Evolutionary conservation across 2,329 filamentous ascomycete genomes (phyloP), one percentile per base, ranked within the genome.

Genomic region (Colletotrichum trifolii): DNA sequence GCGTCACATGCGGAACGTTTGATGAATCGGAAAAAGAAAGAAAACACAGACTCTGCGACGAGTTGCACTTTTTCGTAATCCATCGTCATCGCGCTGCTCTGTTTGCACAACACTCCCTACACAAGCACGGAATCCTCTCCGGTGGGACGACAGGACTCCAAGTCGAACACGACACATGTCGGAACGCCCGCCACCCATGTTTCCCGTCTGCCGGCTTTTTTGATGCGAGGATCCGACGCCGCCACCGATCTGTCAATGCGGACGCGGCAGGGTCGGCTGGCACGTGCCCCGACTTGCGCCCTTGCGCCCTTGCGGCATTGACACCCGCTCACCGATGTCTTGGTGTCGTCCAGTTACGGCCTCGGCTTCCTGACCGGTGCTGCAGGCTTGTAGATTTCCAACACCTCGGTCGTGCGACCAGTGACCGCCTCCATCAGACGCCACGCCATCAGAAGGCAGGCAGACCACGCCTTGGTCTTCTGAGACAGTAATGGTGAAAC

Each of bases 271-370:
- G 36, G 36, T 34, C 36, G 47, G 39, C 52, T 60, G 45, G 46
- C 35, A 43, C 13, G 34, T 61, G 58, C 13, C 40, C 52, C 53
- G 62, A 38, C 12, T n/a, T 40, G 25, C 35, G 13, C 35, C 38
- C 54, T 56, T 36, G 34, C 35, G 40, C 35, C 38, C 54, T 56
- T 36, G 34, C 35, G 40, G 58, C 40, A 50, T 61, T 47, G 58
- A n/a, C 50, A 56, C n/a, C 11, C 52, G 52, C 58, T 45, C 58
- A 65, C 58, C 62, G 57, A 52, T 56, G 62, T 65, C 62, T 62
- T 17, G 52, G 10, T 17, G 3, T 17, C 36, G 42, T 12, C 47
- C 40, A 52, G 52, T 55, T 40, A 62, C 42, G 15, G 15, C 9
- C 7, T 38, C 46, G n/a, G 33, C 13, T 55, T 25, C 39, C 47